A percentile compares a stretch with the other conserved stretches of the same genome.
phyloP scores from a whole-genome alignment of 805 yeast genomes.

The Wickerhamomyces tratensis region DNA sequence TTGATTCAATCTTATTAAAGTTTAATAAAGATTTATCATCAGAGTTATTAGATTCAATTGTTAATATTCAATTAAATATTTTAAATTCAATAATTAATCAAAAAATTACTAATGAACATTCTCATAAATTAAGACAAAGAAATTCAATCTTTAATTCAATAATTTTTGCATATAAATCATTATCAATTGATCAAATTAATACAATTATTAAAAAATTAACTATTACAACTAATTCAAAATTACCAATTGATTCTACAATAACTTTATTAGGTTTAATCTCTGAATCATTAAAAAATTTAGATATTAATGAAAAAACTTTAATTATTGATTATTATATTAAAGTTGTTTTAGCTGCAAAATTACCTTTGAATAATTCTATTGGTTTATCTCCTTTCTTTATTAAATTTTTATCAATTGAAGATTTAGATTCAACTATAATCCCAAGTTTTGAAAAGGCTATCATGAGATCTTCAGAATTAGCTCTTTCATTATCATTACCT shows the following conservation, averaged over 20 bases:
- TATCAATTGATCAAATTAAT: conserved; percentile 13
- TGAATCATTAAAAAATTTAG: conserved; percentile 12
- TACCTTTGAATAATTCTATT: conserved; percentile 25
- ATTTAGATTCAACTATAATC: conserved; percentile 29
- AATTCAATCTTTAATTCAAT: conserved; percentile 23
- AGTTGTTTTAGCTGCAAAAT: conserved; percentile 36
- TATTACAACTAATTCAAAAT: conserved; percentile 9
- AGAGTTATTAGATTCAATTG: conserved; percentile 17
- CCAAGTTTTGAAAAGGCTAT: conserved; percentile 68
- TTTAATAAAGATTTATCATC: conserved; percentile 13
- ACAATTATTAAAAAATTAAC: conserved; percentile 6
- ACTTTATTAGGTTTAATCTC: conserved; percentile 28
- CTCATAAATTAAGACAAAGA: conserved; percentile 31
- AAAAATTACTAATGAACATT: conserved; percentile 19
- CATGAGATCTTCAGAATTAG: conserved; percentile 68
- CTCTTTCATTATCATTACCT: conserved; percentile 47
- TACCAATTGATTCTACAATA: conserved; percentile 25
- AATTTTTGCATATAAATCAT: conserved; percentile 11
- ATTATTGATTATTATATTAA: conserved; percentile 22
- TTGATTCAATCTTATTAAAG: conserved; percentile 25
- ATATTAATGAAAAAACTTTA: conserved; percentile 15
- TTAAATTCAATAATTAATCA: conserved; percentile 11
- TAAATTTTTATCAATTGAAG: conserved; percentile 29
- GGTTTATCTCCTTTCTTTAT: conserved; percentile 36
- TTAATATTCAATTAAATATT: conserved; percentile 26